phyloP scores from a whole-genome alignment of 371 early-diverging fungal genomes.

The Cokeromyces recurvatus region DNA sequence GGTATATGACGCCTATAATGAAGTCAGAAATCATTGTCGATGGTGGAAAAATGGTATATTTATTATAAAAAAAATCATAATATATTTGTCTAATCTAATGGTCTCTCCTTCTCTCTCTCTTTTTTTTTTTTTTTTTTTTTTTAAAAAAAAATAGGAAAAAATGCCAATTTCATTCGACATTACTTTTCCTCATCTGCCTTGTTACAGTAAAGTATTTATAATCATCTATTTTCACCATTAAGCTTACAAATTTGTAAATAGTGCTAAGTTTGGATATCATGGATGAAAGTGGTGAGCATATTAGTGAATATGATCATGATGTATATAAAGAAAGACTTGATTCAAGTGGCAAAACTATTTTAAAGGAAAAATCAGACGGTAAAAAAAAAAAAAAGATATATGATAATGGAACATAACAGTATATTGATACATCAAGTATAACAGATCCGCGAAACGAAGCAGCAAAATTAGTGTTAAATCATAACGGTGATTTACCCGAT shows the following conservation, averaged over 20 bases:
- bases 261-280: constrained; percentile 89
- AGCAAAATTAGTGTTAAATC: constrained; percentile 8
- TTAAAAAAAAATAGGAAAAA: constrained; percentile 56
- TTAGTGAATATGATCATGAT: constrained; percentile 73
- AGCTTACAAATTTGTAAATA: too few relatives aligned
- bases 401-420: too few relatives aligned
- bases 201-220: constrained; percentile 79
- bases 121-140: too few relatives aligned
- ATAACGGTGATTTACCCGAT: constrained; percentile 7
- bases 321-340: constrained; percentile 79
- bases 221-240: neutral
- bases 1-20: constrained; percentile 66
- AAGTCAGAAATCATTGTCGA: constrained; percentile 82
- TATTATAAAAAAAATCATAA: neutral
- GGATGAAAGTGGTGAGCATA: constrained; percentile 86
- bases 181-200: constrained; percentile 87
- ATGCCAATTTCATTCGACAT: constrained; percentile 85
- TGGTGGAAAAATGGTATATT: constrained; percentile 58
- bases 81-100: too few relatives aligned
- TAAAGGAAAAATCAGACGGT: constrained; percentile 51
- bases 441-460: constrained; percentile 19
- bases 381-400: neutral
- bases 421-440: too few relatives aligned
- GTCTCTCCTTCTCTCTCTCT: too few relatives aligned
- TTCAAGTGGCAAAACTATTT: constrained; percentile 61